These are phyloP conservation scores for Tylopilus subfusipes DNA, from an alignment of 768 basidiomycete genomes.

Conservation along the genomic window DNA sequence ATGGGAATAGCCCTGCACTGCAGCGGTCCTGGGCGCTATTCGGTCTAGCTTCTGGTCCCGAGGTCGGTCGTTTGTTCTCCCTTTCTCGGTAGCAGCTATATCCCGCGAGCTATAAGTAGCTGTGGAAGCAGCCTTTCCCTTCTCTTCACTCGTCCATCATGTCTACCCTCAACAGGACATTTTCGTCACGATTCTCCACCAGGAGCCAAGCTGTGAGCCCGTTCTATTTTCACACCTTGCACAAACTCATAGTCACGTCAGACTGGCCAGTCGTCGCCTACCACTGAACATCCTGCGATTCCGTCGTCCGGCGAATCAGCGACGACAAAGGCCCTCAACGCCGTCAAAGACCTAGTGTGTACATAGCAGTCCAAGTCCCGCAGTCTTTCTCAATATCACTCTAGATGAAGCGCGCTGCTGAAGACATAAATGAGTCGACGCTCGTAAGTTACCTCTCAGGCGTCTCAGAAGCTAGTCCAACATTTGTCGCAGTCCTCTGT, in stretches of 20 bases:
- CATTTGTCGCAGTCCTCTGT: conserved; percentile 45
- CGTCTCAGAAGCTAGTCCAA: background rate
- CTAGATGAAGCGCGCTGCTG: conserved; percentile 30
- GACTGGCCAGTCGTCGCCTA: conserved; percentile 14
- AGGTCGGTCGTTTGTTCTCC: conserved; percentile 5
- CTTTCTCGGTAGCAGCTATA: conserved; percentile 15
- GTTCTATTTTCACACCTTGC: background rate
- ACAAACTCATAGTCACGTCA: background rate
- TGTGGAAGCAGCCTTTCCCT: background rate
- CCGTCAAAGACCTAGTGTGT: conserved; percentile 31
- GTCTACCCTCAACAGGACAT: conserved; percentile 28
- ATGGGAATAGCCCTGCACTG: background rate
- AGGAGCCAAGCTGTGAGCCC: conserved; percentile 27
- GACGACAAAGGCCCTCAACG: conserved; percentile 24
- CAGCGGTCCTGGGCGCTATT: conserved; percentile 14
- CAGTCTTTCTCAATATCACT: background rate
- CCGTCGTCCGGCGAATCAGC: conserved; percentile 14
- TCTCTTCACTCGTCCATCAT: conserved; percentile 15
- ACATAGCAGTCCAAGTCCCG: background rate
- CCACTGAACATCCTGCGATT: conserved; percentile 3
- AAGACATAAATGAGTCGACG: conserved; percentile 29
- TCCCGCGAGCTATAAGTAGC: conserved; percentile 28
- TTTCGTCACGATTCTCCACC: conserved; percentile 30
- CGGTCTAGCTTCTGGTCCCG: conserved; percentile 18
- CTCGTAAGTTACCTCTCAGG: conserved; percentile 12